Percentiles rank a stretch among this genome's conserved stretches.
These are phyloP conservation scores for Citrus unshiu DNA, from an alignment of 345 rosid genomes.

Conservation along the genomic window DNA sequence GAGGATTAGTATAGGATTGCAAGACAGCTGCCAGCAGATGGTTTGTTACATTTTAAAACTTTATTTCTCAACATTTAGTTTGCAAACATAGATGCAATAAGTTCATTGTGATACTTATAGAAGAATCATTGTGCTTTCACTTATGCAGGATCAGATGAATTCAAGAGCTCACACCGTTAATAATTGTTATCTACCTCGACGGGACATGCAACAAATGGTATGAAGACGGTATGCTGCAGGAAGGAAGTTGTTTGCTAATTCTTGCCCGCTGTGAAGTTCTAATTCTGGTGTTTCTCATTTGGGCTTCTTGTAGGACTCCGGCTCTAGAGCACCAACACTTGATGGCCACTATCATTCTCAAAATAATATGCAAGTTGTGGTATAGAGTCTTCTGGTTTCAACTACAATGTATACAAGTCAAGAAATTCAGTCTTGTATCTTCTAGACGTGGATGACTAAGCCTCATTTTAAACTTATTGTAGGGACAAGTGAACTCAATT, in stretches of 20 bases:
- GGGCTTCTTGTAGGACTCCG: constrained; percentile 32
- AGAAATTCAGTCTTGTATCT: constrained; percentile 2
- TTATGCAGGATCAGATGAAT: constrained; percentile 40
- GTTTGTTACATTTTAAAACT: constrained; percentile 21
- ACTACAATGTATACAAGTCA: background rate
- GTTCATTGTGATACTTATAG: background rate
- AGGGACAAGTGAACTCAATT: constrained; percentile 32
- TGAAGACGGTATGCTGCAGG: background rate
- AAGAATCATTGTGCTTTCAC: background rate
- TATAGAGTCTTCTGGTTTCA: constrained; percentile 19
- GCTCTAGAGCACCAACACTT: constrained; percentile 41
- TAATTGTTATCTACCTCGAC: constrained; percentile 44
- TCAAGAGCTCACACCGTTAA: constrained; percentile 36
- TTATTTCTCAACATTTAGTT: background rate
- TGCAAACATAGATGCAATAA: background rate
- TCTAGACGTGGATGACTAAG: background rate
- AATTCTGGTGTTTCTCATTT: constrained; percentile 1
- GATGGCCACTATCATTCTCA: constrained; percentile 43
- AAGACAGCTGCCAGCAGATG: constrained; percentile 39
- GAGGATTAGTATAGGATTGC: constrained; percentile 30
- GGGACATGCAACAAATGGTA: constrained; percentile 40
- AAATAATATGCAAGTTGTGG: constrained; percentile 41
- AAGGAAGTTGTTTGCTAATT: background rate
- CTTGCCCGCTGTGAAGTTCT: background rate
- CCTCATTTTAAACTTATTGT: background rate